phyloP scores from a whole-genome alignment of 306 rosid genomes.

The Pueraria montana region DNA sequence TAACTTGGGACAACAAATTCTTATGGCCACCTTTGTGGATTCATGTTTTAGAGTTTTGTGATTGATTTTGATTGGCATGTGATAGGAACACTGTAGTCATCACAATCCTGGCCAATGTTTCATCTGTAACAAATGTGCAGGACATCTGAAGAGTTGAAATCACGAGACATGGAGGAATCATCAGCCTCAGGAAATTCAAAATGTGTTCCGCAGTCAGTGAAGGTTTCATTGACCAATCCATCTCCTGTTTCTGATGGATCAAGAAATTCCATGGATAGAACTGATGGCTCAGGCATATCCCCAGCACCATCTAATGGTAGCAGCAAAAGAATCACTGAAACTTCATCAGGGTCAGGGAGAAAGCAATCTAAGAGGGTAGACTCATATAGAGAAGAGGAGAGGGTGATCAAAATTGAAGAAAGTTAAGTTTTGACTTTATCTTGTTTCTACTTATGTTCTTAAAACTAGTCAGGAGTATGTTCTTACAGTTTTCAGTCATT shows the following conservation, averaged over 20 bases:
- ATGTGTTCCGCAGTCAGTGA: constrained; percentile 69
- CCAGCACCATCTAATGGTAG: constrained; percentile 55
- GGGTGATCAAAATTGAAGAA: constrained; percentile 88
- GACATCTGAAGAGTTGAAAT: constrained; percentile 62
- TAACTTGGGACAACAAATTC: constrained; percentile 25
- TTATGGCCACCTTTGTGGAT: constrained; percentile 1
- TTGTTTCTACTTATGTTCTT: constrained; percentile 37
- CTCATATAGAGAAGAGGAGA: constrained; percentile 74
- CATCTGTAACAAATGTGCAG: constrained; percentile 56
- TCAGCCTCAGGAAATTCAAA: constrained; percentile 69
- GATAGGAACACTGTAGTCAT: constrained; percentile 13
- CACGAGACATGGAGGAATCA: constrained; percentile 62
- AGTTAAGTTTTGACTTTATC: constrained; percentile 72
- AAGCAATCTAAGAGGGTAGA: constrained; percentile 65
- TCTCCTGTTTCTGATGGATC: constrained; percentile 73
- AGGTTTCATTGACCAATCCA: constrained; percentile 75
- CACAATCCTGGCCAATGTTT: constrained; percentile 41
- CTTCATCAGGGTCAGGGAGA: constrained; percentile 54
- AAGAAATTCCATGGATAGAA: constrained; percentile 71
- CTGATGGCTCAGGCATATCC: constrained; percentile 49
- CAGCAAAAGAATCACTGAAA: constrained; percentile 66
- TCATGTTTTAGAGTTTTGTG: constrained; percentile 28
- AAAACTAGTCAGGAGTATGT: not conserved
- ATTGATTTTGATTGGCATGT: constrained; percentile 39
- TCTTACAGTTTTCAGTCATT: constrained; percentile 6